phyloP scores from a whole-genome alignment of 164 flowering plant genomes.

The Stephania yunnanensis region DNA sequence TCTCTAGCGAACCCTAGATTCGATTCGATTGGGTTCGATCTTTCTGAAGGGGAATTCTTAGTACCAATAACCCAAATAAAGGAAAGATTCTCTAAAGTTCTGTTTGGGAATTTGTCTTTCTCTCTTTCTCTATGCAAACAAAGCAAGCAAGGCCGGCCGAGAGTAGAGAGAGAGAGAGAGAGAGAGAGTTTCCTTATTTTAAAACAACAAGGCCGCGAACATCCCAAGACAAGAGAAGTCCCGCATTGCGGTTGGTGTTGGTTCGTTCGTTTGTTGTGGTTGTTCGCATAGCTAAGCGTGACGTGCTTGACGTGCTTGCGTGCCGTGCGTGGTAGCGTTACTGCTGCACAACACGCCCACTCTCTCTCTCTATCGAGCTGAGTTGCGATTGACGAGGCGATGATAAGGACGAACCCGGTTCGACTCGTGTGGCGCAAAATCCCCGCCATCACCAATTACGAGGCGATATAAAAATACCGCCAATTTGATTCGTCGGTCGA shows the following conservation, averaged over 20 bases:
- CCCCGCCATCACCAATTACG: background rate
- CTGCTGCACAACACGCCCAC: no score
- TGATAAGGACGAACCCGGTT: background rate
- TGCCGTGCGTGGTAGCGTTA: background rate
- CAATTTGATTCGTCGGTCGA: no score
- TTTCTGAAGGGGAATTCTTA: background rate
- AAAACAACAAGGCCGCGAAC: background rate
- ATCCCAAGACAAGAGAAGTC: background rate
- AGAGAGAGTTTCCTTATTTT: background rate
- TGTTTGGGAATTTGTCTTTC: background rate
- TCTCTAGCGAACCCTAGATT: background rate
- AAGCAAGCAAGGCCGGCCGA: background rate
- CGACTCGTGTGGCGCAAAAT: background rate
- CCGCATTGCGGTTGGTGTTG: background rate
- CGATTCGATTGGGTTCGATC: constrained; percentile 5
- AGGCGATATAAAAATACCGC: no score
- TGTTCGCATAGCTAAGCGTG: background rate
- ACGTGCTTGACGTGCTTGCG: background rate
- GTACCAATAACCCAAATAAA: background rate
- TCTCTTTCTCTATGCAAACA: background rate
- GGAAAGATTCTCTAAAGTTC: constrained; percentile 4
- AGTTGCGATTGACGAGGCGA: background rate
- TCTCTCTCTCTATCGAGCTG: background rate
- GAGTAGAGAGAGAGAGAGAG: no score
- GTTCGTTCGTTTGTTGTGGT: no score